Percentiles rank a stretch among this genome's conserved stretches.
Evolutionary conservation across 345 rosid species (phyloP).

Genomic region (Hibiscus mutabilis): DNA sequence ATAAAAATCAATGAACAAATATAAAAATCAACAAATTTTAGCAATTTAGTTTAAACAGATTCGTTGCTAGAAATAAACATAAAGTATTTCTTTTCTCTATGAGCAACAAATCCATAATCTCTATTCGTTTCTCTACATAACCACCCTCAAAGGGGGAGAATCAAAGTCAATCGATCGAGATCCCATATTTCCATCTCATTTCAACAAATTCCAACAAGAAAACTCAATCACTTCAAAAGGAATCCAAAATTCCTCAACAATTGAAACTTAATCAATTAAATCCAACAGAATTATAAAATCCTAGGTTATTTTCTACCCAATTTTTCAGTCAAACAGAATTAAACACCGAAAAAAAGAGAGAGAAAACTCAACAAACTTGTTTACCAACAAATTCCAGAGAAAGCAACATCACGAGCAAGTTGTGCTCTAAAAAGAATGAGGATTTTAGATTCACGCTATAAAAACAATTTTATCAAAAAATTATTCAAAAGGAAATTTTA

Average conservation of each 20-base stretch:
- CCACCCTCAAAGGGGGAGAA: too few species aligned
- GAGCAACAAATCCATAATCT: background rate
- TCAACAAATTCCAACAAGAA: too few species aligned
- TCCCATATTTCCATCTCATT: too few species aligned
- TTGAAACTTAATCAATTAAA: too few species aligned
- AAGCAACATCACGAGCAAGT: too few species aligned
- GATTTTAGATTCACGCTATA: too few species aligned
- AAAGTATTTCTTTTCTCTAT: background rate
- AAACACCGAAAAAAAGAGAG: background rate
- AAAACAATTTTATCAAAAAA: too few species aligned
- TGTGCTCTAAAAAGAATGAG: too few species aligned
- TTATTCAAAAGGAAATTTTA: too few species aligned
- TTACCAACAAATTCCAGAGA: too few species aligned
- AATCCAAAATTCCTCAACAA: background rate
- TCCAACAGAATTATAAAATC: background rate
- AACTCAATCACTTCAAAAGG: background rate
- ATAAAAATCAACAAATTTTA: background rate
- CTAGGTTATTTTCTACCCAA: background rate
- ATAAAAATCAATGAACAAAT: background rate
- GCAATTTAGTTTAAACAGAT: background rate
- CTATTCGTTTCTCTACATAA: background rate
- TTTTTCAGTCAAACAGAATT: background rate
- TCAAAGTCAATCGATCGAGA: too few species aligned
- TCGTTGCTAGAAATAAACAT: background rate
- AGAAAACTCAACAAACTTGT: conserved; percentile 25